A percentile compares a stretch with the other conserved stretches of the same genome.
These are phyloP conservation scores for Piromyces finnis DNA, from an alignment of 192 early-diverging fungal species.

Conservation along the genomic window DNA sequence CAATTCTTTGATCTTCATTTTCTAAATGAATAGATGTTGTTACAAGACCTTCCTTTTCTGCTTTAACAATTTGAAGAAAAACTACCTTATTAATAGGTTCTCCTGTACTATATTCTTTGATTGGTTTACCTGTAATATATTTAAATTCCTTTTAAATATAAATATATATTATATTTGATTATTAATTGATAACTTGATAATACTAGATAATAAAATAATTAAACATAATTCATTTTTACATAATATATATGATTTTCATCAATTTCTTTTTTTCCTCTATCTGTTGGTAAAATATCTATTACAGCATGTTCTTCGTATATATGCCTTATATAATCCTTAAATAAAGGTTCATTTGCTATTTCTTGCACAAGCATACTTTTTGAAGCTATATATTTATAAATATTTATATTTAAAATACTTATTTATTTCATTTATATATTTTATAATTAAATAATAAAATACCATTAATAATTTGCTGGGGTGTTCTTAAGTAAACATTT, in stretches of 20 bases:
- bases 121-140: slow-evolving; percentile 59
- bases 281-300: slow-evolving; percentile 60
- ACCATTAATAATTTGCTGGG: slow-evolving; percentile 32
- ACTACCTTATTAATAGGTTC: slow-evolving; percentile 3
- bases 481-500: slow-evolving; percentile 13
- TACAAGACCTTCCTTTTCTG: slow-evolving; percentile 52
- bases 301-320: slow-evolving; percentile 49
- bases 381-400: slow-evolving; percentile 22
- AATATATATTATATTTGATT: no score
- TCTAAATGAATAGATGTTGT: slow-evolving; percentile 32
- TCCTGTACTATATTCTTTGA: slow-evolving; percentile 17
- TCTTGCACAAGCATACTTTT: slow-evolving; percentile 51
- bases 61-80: slow-evolving; percentile 56
- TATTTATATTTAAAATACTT: background rate
- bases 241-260: slow-evolving; percentile 57
- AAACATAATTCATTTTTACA: slow-evolving; percentile 1
- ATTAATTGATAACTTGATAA: no score
- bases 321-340: slow-evolving; percentile 54
- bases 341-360: slow-evolving; percentile 56
- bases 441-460: no score
- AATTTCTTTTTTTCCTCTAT: slow-evolving; percentile 57
- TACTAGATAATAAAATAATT: background rate
- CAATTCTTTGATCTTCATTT: slow-evolving; percentile 24
- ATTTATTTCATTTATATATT: no score
- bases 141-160: slow-evolving; percentile 49